These are phyloP conservation scores for Gardenia jasminoides DNA, from an alignment of 257 asterid species.

Conservation along the genomic window DNA sequence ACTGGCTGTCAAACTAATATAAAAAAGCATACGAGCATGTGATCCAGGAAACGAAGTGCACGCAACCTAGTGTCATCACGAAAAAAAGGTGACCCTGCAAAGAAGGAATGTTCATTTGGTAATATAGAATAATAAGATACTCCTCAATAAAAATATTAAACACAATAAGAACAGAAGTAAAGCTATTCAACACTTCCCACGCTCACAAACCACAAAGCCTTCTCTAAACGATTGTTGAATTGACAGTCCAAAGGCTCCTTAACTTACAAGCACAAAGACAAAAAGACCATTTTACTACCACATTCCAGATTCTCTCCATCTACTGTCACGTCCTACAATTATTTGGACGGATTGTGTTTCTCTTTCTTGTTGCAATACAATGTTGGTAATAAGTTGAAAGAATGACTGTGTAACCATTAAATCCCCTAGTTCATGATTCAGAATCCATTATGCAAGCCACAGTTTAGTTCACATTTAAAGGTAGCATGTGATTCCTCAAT, in stretches of 20 bases:
- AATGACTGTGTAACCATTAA: background rate
- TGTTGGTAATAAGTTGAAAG: background rate
- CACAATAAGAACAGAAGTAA: background rate
- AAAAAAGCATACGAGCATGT: constrained; percentile 75
- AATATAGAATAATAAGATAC: background rate
- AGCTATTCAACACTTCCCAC: too few species aligned
- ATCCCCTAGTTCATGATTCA: background rate
- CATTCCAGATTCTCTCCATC: background rate
- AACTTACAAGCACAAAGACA: background rate
- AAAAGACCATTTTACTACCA: background rate
- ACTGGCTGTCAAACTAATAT: constrained; percentile 14
- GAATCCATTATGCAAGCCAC: background rate
- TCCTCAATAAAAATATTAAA: background rate
- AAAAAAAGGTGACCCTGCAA: constrained; percentile 92
- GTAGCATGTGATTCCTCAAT: background rate
- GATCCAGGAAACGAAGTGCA: constrained; percentile 99
- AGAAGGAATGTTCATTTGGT: background rate
- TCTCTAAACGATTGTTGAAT: background rate
- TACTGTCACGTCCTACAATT: background rate
- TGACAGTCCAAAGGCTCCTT: background rate
- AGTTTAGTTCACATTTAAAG: background rate
- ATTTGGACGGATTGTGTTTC: background rate
- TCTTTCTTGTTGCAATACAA: background rate
- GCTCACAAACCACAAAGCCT: background rate
- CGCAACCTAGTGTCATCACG: constrained; percentile 97